Base-by-base conservation (phyloP, 441 rosid species). In the Populus tomentosa region DNA sequence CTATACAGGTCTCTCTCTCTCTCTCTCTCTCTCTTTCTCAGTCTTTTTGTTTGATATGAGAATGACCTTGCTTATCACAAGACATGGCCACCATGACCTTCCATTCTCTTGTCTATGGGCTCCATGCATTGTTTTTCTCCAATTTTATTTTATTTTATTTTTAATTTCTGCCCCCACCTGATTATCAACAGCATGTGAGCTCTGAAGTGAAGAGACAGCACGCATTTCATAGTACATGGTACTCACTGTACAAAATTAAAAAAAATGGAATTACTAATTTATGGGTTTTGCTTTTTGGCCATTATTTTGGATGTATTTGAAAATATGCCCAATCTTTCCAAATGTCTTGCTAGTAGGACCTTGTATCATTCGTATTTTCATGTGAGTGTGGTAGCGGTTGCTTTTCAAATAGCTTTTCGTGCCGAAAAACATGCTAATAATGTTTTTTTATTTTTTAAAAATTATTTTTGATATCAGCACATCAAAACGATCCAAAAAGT, bases 1-100 rank as follows among this genome's bases (percentile, higher is more conserved):
- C 70, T 95, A 86, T 66, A 88, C 99, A 87, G 99, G 99, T 94
- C 62, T 71, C 53, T 24, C 6, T 73, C 3, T 9, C 9, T 36
- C 2, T 36, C 11, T 8, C 0, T 71, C 10, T 38, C 2, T 38
- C 13, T 9, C 0, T 72, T 61, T 24, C 5, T 56, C 70, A 7
- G 1, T 3, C 13, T n/a, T 69, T 69, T 46, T 10, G 6, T 13
- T 38, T 23, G 20, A 11, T 21, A 13, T 38, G 26, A 26, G 35
- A 0, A 26, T 32, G 11, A 20, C 63, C 61, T 11, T 38, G 20
- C 10, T 42, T 14, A 28, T 28, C 16, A 21, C 35, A 70, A 30
- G 59, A 59, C 28, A 30, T 65, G 63, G 74, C 28, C 33, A 10
- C 67, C 50, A 46, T 67, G 11, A n/a, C 18, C 35, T 69, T 53